Evolutionary conservation across 495 filamentous ascomycete species (phyloP).

Genomic region (Friedmanniomyces endolithicus): DNA sequence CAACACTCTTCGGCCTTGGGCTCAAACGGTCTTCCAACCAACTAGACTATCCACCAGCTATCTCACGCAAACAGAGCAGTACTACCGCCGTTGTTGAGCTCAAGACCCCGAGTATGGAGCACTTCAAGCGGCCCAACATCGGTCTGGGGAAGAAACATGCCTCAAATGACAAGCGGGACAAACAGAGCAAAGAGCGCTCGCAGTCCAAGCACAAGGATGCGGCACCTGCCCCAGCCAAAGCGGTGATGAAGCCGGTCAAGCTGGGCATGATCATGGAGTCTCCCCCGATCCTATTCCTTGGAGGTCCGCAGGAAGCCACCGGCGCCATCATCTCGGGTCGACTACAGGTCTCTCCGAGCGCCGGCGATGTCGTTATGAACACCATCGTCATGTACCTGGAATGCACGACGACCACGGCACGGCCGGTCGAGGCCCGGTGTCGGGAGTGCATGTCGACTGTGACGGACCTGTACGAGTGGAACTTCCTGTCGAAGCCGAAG

Average conservation of each 20-base stretch:
- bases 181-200: slow-evolving; percentile 14
- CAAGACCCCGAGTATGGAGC: slow-evolving; percentile 10
- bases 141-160: slow-evolving; percentile 7
- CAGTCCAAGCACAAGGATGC: slow-evolving; percentile 9
- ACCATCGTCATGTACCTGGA: slow-evolving; percentile 56
- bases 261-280: slow-evolving; percentile 76
- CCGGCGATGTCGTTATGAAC: slow-evolving; percentile 52
- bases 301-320: slow-evolving; percentile 54
- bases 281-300: slow-evolving; percentile 77
- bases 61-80: neutral
- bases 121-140: slow-evolving; percentile 19
- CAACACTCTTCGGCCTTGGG: slow-evolving; percentile 12
- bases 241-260: slow-evolving; percentile 37
- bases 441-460: slow-evolving; percentile 54
- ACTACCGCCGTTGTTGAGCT: neutral
- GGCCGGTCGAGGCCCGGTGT: slow-evolving; percentile 67
- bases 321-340: slow-evolving; percentile 84
- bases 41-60: neutral
- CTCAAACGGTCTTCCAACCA: neutral
- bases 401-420: slow-evolving; percentile 57
- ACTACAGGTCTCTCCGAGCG: slow-evolving; percentile 37
- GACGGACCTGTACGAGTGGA: slow-evolving; percentile 66
- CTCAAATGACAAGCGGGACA: neutral
- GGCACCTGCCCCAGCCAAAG: neutral
- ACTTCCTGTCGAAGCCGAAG: slow-evolving; percentile 56